Conservation (phyloP, 371 early-diverging fungal genomes). For the Funneliformis caledonium region DNA sequence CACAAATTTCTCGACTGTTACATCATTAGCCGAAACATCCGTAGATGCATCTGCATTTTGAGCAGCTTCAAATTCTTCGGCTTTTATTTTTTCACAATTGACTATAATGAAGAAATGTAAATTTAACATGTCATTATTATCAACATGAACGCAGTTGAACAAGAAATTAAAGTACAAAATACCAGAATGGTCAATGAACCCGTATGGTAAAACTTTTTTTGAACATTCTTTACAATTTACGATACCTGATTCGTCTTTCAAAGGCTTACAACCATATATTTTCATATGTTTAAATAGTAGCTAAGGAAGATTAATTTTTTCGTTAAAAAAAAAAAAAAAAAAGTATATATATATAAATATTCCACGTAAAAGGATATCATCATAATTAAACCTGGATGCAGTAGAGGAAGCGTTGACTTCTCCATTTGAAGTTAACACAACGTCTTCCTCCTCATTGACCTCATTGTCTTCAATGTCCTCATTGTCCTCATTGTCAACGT, state of each 20-base stretch:
- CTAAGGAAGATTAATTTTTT: conserved; percentile 6
- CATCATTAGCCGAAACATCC: not conserved
- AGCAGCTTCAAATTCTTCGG: not conserved
- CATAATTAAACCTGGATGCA: conserved; percentile 13
- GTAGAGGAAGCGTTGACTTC: conserved; percentile 15
- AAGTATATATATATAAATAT: not conserved
- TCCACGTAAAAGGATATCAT: conserved; percentile 28
- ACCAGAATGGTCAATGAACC: conserved; percentile 30
- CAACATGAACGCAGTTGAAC: not conserved
- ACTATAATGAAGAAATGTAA: not conserved
- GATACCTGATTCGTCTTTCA: conserved; percentile 20
- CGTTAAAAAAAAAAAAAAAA: not conserved
- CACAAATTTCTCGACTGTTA: not conserved
- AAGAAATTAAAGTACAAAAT: conserved; percentile 10
- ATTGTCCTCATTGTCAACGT: not conserved
- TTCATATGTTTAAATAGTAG: conserved; percentile 17
- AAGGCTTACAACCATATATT: conserved; percentile 29
- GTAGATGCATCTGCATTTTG: not conserved
- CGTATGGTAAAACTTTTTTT: conserved; percentile 27
- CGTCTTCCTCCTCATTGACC: not conserved
- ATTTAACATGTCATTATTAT: not conserved
- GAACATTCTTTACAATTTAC: conserved; percentile 37
- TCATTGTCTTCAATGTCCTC: not conserved
- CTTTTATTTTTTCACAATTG: conserved; percentile 16
- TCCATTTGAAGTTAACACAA: not conserved